Base-by-base conservation (phyloP, 1,139 yeast genomes). In the Candida albicans region DNA sequence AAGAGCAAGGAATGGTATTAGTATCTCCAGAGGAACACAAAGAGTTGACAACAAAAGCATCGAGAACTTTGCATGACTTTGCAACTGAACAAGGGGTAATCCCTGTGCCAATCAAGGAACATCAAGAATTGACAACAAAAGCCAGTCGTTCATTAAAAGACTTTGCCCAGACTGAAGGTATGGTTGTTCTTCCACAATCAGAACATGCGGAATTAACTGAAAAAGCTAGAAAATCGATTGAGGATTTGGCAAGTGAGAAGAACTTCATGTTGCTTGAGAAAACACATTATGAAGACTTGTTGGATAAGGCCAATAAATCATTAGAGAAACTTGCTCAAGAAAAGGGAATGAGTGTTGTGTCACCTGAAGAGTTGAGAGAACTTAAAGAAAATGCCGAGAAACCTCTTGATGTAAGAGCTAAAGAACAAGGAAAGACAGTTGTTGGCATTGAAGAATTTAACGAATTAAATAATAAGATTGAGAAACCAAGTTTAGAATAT, bases 401-500 rank as follows among this genome's bases (percentile, higher is more conserved):
- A 32, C 51, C 64, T 12, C 50, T 61, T 35, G 56, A 56, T 22
- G 51, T 45, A 5, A 57, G 49, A 38, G 63, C 62, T 4, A 42
- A 45, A 29, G 50, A 50, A 25, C 40, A 47, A 30, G 52, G 53
- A 14, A 43, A 43, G 47, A 35, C 39, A 9, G 41, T 50, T 8
- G 25, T 53, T 7, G 28, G 45, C 9, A 39, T 34, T 10, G 42
- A 35, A 8, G 63, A 58, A 41, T 52, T 50, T 32, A 40, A 41
- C 12, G 39, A 43, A 24, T 46, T 59, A 45, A 46, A 46, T 32
- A 43, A 53, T n/a, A 41, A 43, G 9, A 35, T 62, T 26, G 58
- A 54, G 4, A 37, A 52, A 7, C 70, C 71, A 8, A 45, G 56
- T 8, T 34, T 59, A 30, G 62, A 59, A 2, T 59, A 46, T 37